phyloP scores from a whole-genome alignment of 495 filamentous ascomycete species.

The Penicillium canariense region DNA sequence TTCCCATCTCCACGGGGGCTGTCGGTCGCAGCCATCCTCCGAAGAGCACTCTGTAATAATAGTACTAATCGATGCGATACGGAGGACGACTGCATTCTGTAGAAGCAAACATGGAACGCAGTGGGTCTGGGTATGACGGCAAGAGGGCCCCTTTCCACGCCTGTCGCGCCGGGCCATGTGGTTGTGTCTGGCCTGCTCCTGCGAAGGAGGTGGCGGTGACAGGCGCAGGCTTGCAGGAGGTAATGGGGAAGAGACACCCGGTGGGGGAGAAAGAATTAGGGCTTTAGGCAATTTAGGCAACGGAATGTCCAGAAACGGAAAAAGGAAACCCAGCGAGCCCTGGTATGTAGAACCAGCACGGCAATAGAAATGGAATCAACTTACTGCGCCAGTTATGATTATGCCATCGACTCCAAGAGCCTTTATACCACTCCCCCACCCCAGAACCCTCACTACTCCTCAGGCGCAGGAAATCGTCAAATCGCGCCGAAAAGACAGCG shows the following conservation, averaged over 20 bases:
- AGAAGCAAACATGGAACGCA: constrained; percentile 8
- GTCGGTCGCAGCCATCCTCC: too few relatives aligned
- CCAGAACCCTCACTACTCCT: constrained; percentile 32
- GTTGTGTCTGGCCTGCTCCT: not conserved
- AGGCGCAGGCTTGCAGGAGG: not conserved
- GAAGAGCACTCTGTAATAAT: too few relatives aligned
- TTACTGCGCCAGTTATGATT: constrained; percentile 59
- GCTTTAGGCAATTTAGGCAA: not conserved
- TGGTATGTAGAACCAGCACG: not conserved
- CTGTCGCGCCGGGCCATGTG: constrained; percentile 8
- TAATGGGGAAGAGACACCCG: not conserved
- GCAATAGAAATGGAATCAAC: constrained; percentile 4
- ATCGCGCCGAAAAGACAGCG: constrained; percentile 83
- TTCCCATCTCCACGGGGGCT: too few relatives aligned
- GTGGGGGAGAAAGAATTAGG: not conserved
- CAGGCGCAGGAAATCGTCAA: constrained; percentile 65
- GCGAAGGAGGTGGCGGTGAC: not conserved
- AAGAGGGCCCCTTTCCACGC: not conserved
- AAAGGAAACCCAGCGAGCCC: not conserved
- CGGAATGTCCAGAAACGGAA: not conserved
- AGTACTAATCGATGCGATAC: too few relatives aligned
- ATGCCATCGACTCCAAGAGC: constrained; percentile 60
- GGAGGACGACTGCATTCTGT: too few relatives aligned
- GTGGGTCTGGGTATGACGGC: constrained; percentile 7
- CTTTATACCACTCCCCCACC: constrained; percentile 59